These are phyloP conservation scores for Handroanthus guayacan DNA, from an alignment of 257 asterid species.

Conservation along the genomic window DNA sequence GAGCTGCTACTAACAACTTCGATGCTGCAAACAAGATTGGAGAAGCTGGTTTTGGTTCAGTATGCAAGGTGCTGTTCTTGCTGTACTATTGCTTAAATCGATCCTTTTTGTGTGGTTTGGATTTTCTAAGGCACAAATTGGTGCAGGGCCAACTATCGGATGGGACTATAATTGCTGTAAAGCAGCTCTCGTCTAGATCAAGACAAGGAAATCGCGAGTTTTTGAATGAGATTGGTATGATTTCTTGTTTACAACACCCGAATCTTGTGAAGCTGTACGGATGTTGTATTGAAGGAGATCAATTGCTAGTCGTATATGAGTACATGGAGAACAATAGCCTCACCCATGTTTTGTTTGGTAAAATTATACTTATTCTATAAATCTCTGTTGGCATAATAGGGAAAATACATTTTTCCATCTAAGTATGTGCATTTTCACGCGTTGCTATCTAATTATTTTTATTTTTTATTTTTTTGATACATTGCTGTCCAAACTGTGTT, in stretches of 20 bases:
- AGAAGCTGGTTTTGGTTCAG: conserved; percentile 97
- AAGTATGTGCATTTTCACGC: too few relatives aligned
- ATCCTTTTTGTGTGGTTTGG: not conserved
- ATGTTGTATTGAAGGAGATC: conserved; percentile 85
- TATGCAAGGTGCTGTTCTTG: conserved; percentile 66
- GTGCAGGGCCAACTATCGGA: conserved; percentile 72
- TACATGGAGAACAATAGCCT: conserved; percentile 93
- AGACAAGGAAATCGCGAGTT: conserved; percentile 89
- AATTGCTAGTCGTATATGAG: conserved; percentile 77
- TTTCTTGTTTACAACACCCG: conserved; percentile 81
- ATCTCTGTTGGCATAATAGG: not conserved
- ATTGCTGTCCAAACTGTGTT: too few relatives aligned
- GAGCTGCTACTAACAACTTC: conserved; percentile 86
- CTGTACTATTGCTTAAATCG: not conserved
- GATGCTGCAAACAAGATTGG: conserved; percentile 77
- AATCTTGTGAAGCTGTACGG: conserved; percentile 89
- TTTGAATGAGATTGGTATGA: conserved; percentile 83
- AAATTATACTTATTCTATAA: conserved; percentile 16
- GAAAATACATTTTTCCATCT: too few relatives aligned
- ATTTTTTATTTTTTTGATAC: too few relatives aligned
- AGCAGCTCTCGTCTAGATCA: conserved; percentile 82
- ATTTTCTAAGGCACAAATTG: conserved; percentile 35
- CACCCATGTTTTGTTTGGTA: conserved; percentile 71
- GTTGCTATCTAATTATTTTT: too few relatives aligned
- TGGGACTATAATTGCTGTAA: conserved; percentile 81